A percentile compares a stretch with the other conserved stretches of the same genome.
Evolutionary conservation across 2,329 filamentous ascomycete species (phyloP).

Genomic region (Colletotrichum cuscutae): DNA sequence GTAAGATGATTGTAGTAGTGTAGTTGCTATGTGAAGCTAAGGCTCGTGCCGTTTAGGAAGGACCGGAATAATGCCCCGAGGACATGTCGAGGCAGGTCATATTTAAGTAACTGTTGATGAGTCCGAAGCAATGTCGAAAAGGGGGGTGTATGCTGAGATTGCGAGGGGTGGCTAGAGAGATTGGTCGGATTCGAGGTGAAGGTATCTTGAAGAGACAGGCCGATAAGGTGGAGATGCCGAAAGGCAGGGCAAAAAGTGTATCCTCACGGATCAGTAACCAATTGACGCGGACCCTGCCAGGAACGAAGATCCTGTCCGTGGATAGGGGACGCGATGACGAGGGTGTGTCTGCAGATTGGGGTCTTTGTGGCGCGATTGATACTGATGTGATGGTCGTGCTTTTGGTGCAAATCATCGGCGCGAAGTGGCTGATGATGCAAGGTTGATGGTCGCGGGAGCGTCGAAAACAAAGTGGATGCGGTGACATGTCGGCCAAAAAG

Average conservation of each 20-base stretch:
- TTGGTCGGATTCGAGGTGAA: background rate
- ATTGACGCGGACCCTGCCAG: background rate
- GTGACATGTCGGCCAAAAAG: conserved; percentile 29
- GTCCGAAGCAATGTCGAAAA: background rate
- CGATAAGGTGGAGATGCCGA: conserved; percentile 30
- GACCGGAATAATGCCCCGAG: background rate
- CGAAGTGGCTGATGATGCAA: background rate
- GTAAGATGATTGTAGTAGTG: background rate
- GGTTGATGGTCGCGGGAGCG: conserved; percentile 22
- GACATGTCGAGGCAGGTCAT: conserved; percentile 10
- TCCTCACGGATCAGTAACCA: background rate
- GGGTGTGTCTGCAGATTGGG: conserved; percentile 19
- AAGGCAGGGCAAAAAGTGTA: background rate
- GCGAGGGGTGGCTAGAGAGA: background rate
- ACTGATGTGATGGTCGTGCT: conserved; percentile 5
- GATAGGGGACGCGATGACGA: background rate
- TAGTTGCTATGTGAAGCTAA: background rate
- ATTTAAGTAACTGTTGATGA: conserved; percentile 13
- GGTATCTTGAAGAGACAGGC: background rate
- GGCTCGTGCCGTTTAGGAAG: conserved; percentile 17
- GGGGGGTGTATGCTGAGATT: background rate
- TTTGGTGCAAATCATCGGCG: background rate
- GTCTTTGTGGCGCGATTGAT: conserved; percentile 12
- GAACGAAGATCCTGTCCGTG: background rate
- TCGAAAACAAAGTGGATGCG: conserved; percentile 14